These are phyloP conservation scores for Hypomyces perniciosus DNA, from an alignment of 2,329 filamentous ascomycete species.

Conservation along the genomic window DNA sequence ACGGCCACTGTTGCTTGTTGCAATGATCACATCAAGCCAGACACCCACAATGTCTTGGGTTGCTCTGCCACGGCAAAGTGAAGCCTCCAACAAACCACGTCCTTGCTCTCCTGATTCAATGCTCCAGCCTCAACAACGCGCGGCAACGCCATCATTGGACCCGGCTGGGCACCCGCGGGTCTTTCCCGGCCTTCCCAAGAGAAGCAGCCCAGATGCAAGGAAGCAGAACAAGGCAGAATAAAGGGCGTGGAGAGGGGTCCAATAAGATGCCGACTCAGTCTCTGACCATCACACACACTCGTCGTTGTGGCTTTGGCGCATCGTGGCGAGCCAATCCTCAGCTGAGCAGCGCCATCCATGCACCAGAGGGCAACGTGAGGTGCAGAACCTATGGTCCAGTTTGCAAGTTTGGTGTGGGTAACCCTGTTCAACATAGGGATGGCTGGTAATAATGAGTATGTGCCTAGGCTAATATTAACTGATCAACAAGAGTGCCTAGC, in stretches of 20 bases:
- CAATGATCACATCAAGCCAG: no score
- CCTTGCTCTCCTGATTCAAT: not conserved
- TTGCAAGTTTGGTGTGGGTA: not conserved
- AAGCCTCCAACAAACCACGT: not conserved
- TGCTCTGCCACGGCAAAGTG: not conserved
- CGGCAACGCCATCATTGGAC: not conserved
- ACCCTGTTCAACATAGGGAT: not conserved
- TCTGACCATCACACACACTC: not conserved
- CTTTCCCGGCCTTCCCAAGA: not conserved
- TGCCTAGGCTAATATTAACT: not conserved
- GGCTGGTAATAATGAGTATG: not conserved
- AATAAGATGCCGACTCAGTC: conserved; percentile 5
- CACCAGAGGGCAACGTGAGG: conserved; percentile 1
- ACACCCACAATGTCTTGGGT: not conserved
- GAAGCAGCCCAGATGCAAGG: not conserved
- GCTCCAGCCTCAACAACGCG: not conserved
- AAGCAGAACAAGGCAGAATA: conserved; percentile 2
- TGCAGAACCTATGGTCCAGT: conserved; percentile 1
- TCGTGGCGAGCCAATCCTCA: conserved; percentile 8
- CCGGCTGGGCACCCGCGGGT: not conserved
- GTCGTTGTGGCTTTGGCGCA: conserved; percentile 3
- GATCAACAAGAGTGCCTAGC: not conserved
- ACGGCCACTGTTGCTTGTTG: not conserved
- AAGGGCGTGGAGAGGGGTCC: conserved; percentile 3
- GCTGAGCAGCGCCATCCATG: conserved; percentile 10